These are phyloP conservation scores for Pelargonium nanum DNA, from an alignment of 345 rosid species.

Conservation along the genomic window DNA sequence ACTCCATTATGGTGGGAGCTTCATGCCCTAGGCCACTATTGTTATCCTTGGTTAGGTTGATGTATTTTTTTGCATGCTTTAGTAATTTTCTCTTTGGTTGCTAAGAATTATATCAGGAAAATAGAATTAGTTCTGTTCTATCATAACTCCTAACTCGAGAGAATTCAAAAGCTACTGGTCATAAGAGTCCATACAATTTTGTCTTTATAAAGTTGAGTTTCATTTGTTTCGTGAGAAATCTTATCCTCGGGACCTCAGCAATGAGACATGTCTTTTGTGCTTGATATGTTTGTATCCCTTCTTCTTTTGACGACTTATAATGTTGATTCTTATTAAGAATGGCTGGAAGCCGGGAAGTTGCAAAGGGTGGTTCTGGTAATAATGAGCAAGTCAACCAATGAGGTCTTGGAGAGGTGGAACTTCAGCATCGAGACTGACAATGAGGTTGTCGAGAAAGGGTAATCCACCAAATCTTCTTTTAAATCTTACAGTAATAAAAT, in stretches of 20 bases:
- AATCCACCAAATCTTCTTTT: background rate
- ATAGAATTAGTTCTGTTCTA: background rate
- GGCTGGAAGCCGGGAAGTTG: conserved; percentile 84
- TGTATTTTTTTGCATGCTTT: conserved; percentile 20
- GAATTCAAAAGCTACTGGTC: too few relatives aligned
- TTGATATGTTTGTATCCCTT: background rate
- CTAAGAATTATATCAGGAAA: background rate
- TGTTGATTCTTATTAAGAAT: conserved; percentile 36
- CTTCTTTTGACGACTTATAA: conserved; percentile 8
- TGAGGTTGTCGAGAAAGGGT: conserved; percentile 74
- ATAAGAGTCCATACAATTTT: too few relatives aligned
- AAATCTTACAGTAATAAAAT: too few relatives aligned
- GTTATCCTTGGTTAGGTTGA: too few relatives aligned
- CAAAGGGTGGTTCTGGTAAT: conserved; percentile 84
- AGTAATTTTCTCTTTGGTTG: conserved; percentile 7
- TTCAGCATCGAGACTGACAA: conserved; percentile 67
- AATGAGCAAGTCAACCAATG: conserved; percentile 71
- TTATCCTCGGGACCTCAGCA: background rate
- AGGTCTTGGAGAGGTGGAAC: conserved; percentile 93
- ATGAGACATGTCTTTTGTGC: background rate
- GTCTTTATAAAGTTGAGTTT: too few relatives aligned
- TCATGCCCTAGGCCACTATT: too few relatives aligned
- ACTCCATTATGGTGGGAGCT: too few relatives aligned
- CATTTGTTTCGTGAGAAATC: too few relatives aligned
- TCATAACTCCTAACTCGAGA: too few relatives aligned